Evolutionary conservation across 352 stramenopile species (phyloP).

Genomic region (Globisporangium echinulatum): DNA sequence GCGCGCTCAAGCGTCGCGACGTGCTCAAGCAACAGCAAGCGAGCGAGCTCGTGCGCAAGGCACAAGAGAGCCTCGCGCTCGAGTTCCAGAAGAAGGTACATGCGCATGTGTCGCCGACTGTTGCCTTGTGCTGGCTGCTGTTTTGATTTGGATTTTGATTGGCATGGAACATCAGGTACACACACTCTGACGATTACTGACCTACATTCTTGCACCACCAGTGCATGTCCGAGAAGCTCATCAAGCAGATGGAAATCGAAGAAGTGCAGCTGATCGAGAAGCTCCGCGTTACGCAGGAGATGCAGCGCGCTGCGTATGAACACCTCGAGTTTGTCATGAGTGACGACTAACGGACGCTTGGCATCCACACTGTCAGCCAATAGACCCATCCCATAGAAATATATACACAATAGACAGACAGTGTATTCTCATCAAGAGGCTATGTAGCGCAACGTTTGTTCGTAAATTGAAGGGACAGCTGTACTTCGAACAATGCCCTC

Average conservation of each 20-base stretch:
- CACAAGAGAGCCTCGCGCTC: slow-evolving; percentile 35
- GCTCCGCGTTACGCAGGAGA: slow-evolving; percentile 52
- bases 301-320: slow-evolving; percentile 57
- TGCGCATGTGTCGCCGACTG: too few relatives aligned
- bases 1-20: slow-evolving; percentile 32
- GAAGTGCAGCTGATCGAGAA: slow-evolving; percentile 56
- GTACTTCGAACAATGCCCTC: too few relatives aligned
- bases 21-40: slow-evolving; percentile 40
- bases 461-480: too few relatives aligned
- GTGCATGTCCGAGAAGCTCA: slow-evolving; percentile 47
- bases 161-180: background rate
- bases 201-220: background rate
- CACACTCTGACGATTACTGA: background rate
- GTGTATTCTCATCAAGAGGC: too few relatives aligned
- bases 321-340: slow-evolving; percentile 65
- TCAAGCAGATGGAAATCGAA: slow-evolving; percentile 60
- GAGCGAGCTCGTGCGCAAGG: slow-evolving; percentile 38
- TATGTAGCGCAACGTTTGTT: too few relatives aligned
- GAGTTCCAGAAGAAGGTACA: slow-evolving; percentile 47
- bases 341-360: slow-evolving; percentile 12
- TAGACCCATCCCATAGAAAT: too few relatives aligned
- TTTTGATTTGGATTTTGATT: background rate
- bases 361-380: too few relatives aligned
- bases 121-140: too few relatives aligned
- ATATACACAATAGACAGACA: background rate